phyloP scores from a whole-genome alignment of 2,329 filamentous ascomycete genomes.

The Xylaria sp. region DNA sequence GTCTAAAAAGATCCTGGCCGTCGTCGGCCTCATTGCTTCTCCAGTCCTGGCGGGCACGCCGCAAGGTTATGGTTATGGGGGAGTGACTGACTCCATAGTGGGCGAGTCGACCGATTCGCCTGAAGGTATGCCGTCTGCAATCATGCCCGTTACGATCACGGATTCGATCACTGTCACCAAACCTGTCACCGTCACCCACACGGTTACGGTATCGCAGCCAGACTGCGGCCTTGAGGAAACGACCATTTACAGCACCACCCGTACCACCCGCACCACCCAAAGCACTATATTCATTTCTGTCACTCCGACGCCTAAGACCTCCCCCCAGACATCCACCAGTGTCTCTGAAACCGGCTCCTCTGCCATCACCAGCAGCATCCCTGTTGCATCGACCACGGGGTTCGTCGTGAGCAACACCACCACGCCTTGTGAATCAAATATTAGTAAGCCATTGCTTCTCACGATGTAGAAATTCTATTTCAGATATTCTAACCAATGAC shows the following conservation, averaged over 20 bases:
- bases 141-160: constrained; percentile 25
- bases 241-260: constrained; percentile 25
- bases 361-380: not conserved
- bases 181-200: constrained; percentile 30
- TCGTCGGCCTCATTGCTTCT: constrained; percentile 16
- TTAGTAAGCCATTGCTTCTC: constrained; percentile 7
- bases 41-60: constrained; percentile 23
- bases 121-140: constrained; percentile 2
- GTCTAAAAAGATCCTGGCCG: constrained; percentile 5
- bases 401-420: constrained; percentile 3
- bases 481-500: not conserved
- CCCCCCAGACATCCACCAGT: not conserved
- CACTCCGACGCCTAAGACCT: not conserved
- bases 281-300: constrained; percentile 24
- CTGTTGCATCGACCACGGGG: not conserved
- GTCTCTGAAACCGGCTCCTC: not conserved
- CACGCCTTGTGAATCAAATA: constrained; percentile 16
- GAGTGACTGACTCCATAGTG: constrained; percentile 16
- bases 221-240: constrained; percentile 19
- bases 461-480: not conserved
- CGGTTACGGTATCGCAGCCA: constrained; percentile 18
- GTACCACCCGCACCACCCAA: constrained; percentile 22
- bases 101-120: constrained; percentile 9
- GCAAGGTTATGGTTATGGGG: constrained; percentile 32
- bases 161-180: constrained; percentile 30